A percentile compares a stretch with the other conserved stretches of the same genome.
Evolutionary conservation across 768 basidiomycete genomes (phyloP).

Genomic region (Mycena olivaceomarginata): DNA sequence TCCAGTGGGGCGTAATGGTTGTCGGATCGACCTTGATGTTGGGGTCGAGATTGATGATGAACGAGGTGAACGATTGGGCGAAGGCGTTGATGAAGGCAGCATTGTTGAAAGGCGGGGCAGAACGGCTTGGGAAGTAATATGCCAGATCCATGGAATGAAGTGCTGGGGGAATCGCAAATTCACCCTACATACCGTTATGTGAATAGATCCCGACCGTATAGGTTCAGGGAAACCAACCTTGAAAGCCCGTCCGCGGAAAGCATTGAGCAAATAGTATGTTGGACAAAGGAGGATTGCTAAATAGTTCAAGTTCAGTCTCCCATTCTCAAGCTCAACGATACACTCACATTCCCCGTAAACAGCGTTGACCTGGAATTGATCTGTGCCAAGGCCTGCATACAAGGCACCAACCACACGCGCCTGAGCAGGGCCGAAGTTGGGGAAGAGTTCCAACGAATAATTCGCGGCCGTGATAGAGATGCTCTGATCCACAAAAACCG

Average conservation of each 20-base stretch:
- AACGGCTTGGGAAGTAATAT: constrained; percentile 52
- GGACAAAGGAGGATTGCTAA: constrained; percentile 61
- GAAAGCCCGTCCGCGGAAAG: constrained; percentile 54
- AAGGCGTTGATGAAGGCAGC: constrained; percentile 38
- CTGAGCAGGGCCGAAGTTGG: constrained; percentile 40
- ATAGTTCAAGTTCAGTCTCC: not conserved
- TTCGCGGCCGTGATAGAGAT: constrained; percentile 37
- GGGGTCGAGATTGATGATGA: not conserved
- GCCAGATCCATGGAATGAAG: constrained; percentile 49
- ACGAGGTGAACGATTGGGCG: constrained; percentile 39
- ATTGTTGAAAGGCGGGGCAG: constrained; percentile 34
- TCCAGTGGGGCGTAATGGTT: constrained; percentile 39
- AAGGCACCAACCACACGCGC: constrained; percentile 36
- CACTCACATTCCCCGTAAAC: constrained; percentile 52
- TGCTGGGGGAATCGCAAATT: constrained; percentile 53
- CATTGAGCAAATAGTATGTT: constrained; percentile 52
- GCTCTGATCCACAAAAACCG: constrained; percentile 49
- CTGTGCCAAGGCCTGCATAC: constrained; percentile 45
- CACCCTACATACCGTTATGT: constrained; percentile 40
- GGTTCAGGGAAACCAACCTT: constrained; percentile 51
- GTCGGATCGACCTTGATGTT: not conserved
- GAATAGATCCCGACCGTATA: not conserved
- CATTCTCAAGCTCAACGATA: not conserved
- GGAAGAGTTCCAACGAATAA: constrained; percentile 51
- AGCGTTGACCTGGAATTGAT: constrained; percentile 46